phyloP scores from a whole-genome alignment of 352 stramenopile species.

The Pilasporangium apinafurcum region DNA sequence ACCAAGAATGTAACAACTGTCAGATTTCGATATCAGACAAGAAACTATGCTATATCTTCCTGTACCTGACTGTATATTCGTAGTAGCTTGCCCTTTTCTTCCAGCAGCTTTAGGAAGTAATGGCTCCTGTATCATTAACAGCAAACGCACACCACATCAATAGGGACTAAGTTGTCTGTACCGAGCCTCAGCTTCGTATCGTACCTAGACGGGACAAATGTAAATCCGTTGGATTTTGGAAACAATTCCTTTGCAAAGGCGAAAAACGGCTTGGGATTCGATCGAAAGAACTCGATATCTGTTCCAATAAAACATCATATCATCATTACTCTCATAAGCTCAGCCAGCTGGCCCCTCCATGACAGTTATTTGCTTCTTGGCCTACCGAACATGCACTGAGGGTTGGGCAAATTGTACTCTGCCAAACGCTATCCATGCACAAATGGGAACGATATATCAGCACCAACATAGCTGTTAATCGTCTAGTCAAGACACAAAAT shows the following conservation, averaged over 20 bases:
- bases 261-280: slow-evolving; percentile 97
- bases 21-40: slow-evolving; percentile 15
- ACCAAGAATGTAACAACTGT: not conserved
- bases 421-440: slow-evolving; percentile 49
- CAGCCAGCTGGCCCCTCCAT: not conserved
- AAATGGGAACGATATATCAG: not conserved
- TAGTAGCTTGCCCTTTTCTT: slow-evolving; percentile 90
- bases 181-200: too few relatives aligned
- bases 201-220: slow-evolving; percentile 68
- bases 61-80: slow-evolving; percentile 87
- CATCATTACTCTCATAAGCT: not conserved
- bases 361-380: not conserved
- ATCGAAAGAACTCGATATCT: slow-evolving; percentile 96
- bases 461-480: too few relatives aligned
- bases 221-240: slow-evolving; percentile 73
- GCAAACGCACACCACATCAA: not conserved
- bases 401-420: slow-evolving; percentile 81
- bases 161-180: not conserved
- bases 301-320: slow-evolving; percentile 32
- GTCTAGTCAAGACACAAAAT: not conserved
- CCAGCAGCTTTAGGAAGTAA: slow-evolving; percentile 92
- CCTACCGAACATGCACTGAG: slow-evolving; percentile 84
- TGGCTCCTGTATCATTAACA: slow-evolving; percentile 68
- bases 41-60: not conserved
- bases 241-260: slow-evolving; percentile 91